A percentile compares a stretch with the other conserved stretches of the same genome.
Evolutionary conservation across 352 stramenopile genomes (phyloP).

Genomic region (Detonula confervacea): DNA sequence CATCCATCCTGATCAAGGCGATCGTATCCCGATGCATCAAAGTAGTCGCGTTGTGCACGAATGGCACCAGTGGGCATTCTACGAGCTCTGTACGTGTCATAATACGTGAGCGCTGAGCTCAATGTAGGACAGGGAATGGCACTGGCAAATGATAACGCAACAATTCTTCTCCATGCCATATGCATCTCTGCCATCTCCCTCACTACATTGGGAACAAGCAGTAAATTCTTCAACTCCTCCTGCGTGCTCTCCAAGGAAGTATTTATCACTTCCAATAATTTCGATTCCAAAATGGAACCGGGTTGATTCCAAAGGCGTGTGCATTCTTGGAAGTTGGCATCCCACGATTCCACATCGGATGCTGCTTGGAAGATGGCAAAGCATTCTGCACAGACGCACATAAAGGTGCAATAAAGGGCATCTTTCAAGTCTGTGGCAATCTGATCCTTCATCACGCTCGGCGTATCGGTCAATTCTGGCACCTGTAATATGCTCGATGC

Average conservation of each 20-base stretch:
- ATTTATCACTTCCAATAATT: constrained; percentile 36
- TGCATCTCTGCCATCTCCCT: constrained; percentile 34
- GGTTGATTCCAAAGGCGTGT: constrained; percentile 47
- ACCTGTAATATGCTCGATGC: constrained; percentile 41
- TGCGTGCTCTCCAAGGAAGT: constrained; percentile 2
- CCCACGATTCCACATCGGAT: constrained; percentile 40
- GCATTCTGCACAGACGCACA: constrained; percentile 36
- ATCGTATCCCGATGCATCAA: constrained; percentile 47
- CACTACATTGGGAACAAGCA: constrained; percentile 31
- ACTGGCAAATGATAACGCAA: constrained; percentile 38
- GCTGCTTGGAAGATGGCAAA: constrained; percentile 45
- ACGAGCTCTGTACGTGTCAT: constrained; percentile 40
- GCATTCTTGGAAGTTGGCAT: constrained; percentile 37
- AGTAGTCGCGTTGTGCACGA: constrained; percentile 51
- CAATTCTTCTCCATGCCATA: constrained; percentile 55
- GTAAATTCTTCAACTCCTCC: constrained; percentile 25
- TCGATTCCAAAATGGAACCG: constrained; percentile 46
- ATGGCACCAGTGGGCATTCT: constrained; percentile 29
- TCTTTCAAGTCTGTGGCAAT: constrained; percentile 45
- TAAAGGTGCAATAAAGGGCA: constrained; percentile 38
- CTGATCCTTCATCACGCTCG: constrained; percentile 51
- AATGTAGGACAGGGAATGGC: constrained; percentile 42
- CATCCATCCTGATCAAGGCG: constrained; percentile 38
- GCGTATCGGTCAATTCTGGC: constrained; percentile 34
- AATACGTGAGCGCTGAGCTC: constrained; percentile 48